A percentile compares a stretch with the other conserved stretches of the same genome.
These are phyloP conservation scores for Chlamydomonas schloesseri DNA, from an alignment of 139 green algal species.

Conservation along the genomic window DNA sequence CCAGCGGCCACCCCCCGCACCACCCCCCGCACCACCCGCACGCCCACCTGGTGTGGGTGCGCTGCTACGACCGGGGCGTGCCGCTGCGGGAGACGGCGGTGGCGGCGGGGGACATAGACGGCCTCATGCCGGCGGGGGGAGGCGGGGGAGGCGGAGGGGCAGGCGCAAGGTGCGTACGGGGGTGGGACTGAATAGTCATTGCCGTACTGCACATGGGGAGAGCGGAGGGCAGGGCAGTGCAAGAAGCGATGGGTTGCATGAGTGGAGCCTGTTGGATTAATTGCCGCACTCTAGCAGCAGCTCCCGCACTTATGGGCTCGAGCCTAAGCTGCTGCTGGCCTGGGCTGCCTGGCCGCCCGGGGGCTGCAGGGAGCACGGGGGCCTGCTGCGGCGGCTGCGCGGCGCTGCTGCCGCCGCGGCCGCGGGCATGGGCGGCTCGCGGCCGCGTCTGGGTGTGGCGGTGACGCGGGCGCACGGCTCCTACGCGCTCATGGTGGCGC, in stretches of 20 bases:
- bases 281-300: no score
- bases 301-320: no score
- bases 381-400: conserved; percentile 20
- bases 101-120: conserved; percentile 50
- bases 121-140: conserved; percentile 24
- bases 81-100: conserved; percentile 66
- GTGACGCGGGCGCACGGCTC: conserved; percentile 87
- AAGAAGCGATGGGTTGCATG: no score
- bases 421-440: neutral
- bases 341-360: no score
- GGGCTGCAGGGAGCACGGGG: neutral
- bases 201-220: no score
- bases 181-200: no score
- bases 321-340: no score
- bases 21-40: no score
- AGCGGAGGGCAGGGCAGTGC: no score
- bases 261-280: no score
- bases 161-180: neutral
- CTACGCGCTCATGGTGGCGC: conserved; percentile 87
- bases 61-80: conserved; percentile 73
- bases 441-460: conserved; percentile 56
- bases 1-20: no score
- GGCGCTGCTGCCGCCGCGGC: neutral
- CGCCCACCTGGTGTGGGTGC: conserved; percentile 46
- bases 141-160: neutral